These are phyloP conservation scores for Candida corydali DNA, from an alignment of 805 yeast genomes.

Conservation along the genomic window DNA sequence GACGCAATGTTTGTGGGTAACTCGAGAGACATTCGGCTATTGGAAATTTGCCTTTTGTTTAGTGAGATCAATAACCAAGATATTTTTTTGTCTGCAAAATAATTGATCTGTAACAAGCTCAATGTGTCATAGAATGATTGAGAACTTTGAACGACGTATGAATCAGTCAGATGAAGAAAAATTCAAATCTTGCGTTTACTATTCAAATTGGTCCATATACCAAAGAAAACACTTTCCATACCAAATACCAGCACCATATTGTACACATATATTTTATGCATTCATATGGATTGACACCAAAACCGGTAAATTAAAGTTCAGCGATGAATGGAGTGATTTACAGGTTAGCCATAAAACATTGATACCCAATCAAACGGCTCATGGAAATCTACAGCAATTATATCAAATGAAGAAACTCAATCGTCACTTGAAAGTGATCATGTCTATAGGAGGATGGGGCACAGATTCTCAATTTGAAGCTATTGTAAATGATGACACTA, in stretches of 20 bases:
- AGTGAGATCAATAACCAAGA: not conserved
- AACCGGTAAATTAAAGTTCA: conserved; percentile 50
- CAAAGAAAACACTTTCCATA: conserved; percentile 46
- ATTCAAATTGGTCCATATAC: conserved; percentile 45
- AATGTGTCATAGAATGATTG: conserved; percentile 8
- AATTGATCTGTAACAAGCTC: too few relatives aligned
- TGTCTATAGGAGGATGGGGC: conserved; percentile 86
- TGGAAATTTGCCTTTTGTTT: conserved; percentile 1
- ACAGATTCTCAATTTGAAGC: conserved; percentile 39
- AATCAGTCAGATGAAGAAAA: not conserved
- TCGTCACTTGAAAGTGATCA: conserved; percentile 47
- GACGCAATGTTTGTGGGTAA: conserved; percentile 16
- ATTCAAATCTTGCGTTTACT: conserved; percentile 41
- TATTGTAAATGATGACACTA: conserved; percentile 16
- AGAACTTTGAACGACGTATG: conserved; percentile 5
- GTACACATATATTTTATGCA: conserved; percentile 76
- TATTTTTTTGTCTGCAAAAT: conserved; percentile 1
- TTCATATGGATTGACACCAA: conserved; percentile 57
- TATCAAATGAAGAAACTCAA: conserved; percentile 39
- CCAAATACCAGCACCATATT: conserved; percentile 52
- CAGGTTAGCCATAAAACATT: conserved; percentile 32
- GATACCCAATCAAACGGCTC: conserved; percentile 6
- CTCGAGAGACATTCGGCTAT: conserved; percentile 6
- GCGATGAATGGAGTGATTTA: conserved; percentile 67
- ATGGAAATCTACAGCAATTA: conserved; percentile 51